Conservation (phyloP, 2,329 filamentous ascomycete genomes). For the Colletotrichum costaricense region DNA sequence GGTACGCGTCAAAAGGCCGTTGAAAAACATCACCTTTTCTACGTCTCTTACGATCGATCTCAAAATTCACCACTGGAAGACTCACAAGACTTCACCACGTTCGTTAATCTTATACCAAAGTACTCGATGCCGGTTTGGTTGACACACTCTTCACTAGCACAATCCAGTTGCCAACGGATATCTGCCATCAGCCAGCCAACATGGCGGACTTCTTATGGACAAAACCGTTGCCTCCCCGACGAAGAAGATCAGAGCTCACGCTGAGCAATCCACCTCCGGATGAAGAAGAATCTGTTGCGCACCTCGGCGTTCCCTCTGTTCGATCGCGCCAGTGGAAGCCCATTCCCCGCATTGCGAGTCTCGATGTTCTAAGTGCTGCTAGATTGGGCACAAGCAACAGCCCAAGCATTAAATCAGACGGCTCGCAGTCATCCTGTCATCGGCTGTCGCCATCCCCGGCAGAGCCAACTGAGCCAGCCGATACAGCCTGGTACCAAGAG, state of each 20-base stretch:
- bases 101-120: not conserved
- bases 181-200: not conserved
- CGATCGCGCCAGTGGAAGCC: not conserved
- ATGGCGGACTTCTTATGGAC: not conserved
- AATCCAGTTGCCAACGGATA: not conserved
- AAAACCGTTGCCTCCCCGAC: not conserved
- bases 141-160: not conserved
- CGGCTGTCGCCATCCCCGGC: not conserved
- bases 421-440: not conserved
- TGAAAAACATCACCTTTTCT: not conserved
- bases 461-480: not conserved
- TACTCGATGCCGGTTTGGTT: not conserved
- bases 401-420: conserved; percentile 13
- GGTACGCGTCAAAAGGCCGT: not conserved
- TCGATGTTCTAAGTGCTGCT: conserved; percentile 4
- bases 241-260: not conserved
- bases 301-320: not conserved
- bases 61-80: not conserved
- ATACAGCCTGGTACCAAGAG: conserved; percentile 11
- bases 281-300: not conserved
- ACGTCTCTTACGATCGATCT: not conserved
- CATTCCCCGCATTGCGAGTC: conserved; percentile 21
- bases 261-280: not conserved
- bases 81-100: not conserved
- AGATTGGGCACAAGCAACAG: not conserved